Conservation (phyloP, 2,329 filamentous ascomycete species). For the Scedosporium dehoogii region DNA sequence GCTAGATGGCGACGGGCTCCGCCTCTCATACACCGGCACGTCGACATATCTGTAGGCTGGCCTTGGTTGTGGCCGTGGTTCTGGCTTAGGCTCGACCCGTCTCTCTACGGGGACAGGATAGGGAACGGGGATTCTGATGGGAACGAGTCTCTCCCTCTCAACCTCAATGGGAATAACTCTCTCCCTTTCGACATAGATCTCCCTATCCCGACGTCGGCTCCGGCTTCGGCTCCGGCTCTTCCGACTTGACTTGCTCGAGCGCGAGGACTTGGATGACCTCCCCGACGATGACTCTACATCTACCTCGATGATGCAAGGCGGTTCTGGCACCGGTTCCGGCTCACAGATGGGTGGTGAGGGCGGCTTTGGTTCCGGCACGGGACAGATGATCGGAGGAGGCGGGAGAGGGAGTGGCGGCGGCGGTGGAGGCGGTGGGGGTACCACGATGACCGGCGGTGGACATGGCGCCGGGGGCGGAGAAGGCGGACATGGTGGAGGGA, state of each 20-base stretch:
- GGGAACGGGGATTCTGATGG: constrained; percentile 1
- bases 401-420: background rate
- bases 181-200: constrained; percentile 7
- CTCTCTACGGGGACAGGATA: constrained; percentile 1
- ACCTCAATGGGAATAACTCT: background rate
- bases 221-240: constrained; percentile 4
- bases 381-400: background rate
- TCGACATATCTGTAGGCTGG: constrained; percentile 6
- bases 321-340: background rate
- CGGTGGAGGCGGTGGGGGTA: background rate
- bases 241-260: constrained; percentile 8
- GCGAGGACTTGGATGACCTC: constrained; percentile 3
- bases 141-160: background rate
- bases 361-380: background rate
- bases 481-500: background rate
- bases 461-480: background rate
- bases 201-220: background rate
- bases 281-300: constrained; percentile 8
- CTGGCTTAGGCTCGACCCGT: background rate
- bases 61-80: background rate
- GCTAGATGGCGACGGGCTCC: background rate
- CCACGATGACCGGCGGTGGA: constrained; percentile 2
- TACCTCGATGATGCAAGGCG: constrained; percentile 4
- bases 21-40: constrained; percentile 1
- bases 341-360: background rate